Conservation (phyloP, 148 eudicot species). For the Linanthus parryae region DNA sequence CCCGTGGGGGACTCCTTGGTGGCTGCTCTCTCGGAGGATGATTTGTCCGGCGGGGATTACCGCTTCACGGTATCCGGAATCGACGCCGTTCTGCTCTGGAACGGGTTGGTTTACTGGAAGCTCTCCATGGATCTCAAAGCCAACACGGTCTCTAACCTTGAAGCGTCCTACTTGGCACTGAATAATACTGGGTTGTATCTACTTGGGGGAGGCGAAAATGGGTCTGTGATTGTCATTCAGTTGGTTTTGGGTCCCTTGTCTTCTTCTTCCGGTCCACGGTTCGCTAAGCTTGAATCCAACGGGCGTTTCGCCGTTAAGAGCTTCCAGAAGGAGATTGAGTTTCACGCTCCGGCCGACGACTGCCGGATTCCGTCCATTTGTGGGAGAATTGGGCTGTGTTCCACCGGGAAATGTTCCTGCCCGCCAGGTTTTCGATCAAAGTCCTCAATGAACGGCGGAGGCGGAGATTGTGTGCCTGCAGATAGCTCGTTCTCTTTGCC, state of each 20-base stretch:
- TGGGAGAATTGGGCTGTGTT: slow-evolving; percentile 37
- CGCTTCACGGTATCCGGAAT: slow-evolving; percentile 23
- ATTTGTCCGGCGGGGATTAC: slow-evolving; percentile 16
- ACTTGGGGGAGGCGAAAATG: slow-evolving; percentile 28
- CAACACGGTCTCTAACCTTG: slow-evolving; percentile 32
- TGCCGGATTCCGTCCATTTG: slow-evolving; percentile 49
- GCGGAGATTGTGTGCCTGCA: slow-evolving; percentile 40
- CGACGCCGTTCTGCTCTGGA: slow-evolving; percentile 53
- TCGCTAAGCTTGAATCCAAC: slow-evolving; percentile 31
- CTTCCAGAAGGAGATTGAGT: slow-evolving; percentile 20
- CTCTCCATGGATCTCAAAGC: slow-evolving; percentile 50
- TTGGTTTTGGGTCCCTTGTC: slow-evolving; percentile 23
- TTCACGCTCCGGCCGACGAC: slow-evolving; percentile 37
- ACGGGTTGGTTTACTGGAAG: slow-evolving; percentile 45
- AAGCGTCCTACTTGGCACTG: slow-evolving; percentile 32
- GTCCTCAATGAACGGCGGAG: slow-evolving; percentile 9
- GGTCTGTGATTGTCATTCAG: slow-evolving; percentile 32
- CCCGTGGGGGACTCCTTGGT: neutral
- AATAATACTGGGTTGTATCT: slow-evolving; percentile 53
- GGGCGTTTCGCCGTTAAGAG: slow-evolving; percentile 51
- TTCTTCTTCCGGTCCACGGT: slow-evolving; percentile 26
- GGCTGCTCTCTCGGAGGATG: slow-evolving; percentile 14
- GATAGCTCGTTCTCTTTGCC: slow-evolving; percentile 37
- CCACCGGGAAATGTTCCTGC: slow-evolving; percentile 36
- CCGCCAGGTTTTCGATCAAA: slow-evolving; percentile 31